Percentiles rank a stretch among this genome's conserved stretches.
Evolutionary conservation across 1,139 yeast species (phyloP).

Genomic region (Zygosaccharomyces sapae): DNA sequence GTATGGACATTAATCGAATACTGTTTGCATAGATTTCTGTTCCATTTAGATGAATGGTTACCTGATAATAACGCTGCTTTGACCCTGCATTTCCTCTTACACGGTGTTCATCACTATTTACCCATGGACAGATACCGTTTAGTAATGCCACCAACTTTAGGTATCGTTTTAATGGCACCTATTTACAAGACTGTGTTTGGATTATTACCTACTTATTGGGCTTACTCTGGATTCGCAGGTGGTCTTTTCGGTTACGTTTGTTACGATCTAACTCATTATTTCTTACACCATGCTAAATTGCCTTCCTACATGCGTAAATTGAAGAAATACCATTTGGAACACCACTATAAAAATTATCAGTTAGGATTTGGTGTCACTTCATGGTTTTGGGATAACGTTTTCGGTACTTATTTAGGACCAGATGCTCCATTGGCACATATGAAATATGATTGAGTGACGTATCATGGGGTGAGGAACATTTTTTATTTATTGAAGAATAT

Average conservation of each 20-base stretch:
- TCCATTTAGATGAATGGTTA: slow-evolving; percentile 81
- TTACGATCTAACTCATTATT: slow-evolving; percentile 87
- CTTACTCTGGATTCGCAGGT: slow-evolving; percentile 80
- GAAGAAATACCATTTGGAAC: slow-evolving; percentile 90
- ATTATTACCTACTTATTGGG: slow-evolving; percentile 54
- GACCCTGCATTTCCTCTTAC: slow-evolving; percentile 80
- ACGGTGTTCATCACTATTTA: slow-evolving; percentile 92
- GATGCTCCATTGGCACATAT: slow-evolving; percentile 35
- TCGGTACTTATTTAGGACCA: slow-evolving; percentile 59
- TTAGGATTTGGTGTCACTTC: slow-evolving; percentile 94
- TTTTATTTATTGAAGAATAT: not conserved
- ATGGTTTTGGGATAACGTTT: slow-evolving; percentile 88
- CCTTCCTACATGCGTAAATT: slow-evolving; percentile 72
- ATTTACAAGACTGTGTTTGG: slow-evolving; percentile 56
- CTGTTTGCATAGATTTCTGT: slow-evolving; percentile 77
- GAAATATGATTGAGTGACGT: slow-evolving; percentile 31
- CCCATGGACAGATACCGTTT: slow-evolving; percentile 93
- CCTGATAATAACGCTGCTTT: slow-evolving; percentile 76
- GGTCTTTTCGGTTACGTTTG: slow-evolving; percentile 88
- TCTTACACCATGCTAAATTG: slow-evolving; percentile 78
- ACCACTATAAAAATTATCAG: slow-evolving; percentile 94
- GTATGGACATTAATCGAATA: slow-evolving; percentile 94
- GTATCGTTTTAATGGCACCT: slow-evolving; percentile 54
- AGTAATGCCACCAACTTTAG: slow-evolving; percentile 92
- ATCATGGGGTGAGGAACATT: not conserved